These are phyloP conservation scores for Malassezia globosa DNA, from an alignment of 1,284 basidiomycete species.

Conservation along the genomic window DNA sequence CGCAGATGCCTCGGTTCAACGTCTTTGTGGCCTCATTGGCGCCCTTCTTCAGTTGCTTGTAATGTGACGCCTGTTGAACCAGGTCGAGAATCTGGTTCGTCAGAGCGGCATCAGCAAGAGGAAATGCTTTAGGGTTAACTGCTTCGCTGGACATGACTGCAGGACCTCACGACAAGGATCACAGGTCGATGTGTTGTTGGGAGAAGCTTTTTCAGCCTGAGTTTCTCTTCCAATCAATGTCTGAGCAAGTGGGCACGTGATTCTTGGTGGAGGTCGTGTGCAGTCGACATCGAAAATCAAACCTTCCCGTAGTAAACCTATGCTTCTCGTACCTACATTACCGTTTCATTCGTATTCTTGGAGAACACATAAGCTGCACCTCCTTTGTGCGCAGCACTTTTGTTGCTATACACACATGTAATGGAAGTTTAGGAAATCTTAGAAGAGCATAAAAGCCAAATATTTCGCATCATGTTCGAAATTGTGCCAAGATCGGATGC, in stretches of 20 bases:
- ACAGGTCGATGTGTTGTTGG: constrained; percentile 13
- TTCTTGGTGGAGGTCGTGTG: no score
- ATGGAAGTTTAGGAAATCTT: no score
- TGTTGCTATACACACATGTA: no score
- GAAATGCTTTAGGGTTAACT: constrained; percentile 72
- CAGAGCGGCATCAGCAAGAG: constrained; percentile 72
- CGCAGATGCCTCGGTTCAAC: constrained; percentile 93
- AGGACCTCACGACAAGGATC: constrained; percentile 23
- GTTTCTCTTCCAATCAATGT: neutral
- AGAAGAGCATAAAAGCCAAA: no score
- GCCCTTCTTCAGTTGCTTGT: constrained; percentile 97
- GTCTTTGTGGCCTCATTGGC: constrained; percentile 94
- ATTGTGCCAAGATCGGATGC: constrained; percentile 35
- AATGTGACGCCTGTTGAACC: constrained; percentile 54
- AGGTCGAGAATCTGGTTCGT: constrained; percentile 74
- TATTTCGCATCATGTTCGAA: constrained; percentile 39
- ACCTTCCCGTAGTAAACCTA: no score
- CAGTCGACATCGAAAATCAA: no score
- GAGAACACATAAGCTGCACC: neutral
- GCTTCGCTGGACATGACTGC: constrained; percentile 26
- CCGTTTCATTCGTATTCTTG: neutral
- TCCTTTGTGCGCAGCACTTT: no score
- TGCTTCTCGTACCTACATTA: no score
- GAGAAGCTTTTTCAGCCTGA: neutral
- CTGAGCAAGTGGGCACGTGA: no score